Conservation (phyloP, 345 rosid species). For the Populus tremula region DNA sequence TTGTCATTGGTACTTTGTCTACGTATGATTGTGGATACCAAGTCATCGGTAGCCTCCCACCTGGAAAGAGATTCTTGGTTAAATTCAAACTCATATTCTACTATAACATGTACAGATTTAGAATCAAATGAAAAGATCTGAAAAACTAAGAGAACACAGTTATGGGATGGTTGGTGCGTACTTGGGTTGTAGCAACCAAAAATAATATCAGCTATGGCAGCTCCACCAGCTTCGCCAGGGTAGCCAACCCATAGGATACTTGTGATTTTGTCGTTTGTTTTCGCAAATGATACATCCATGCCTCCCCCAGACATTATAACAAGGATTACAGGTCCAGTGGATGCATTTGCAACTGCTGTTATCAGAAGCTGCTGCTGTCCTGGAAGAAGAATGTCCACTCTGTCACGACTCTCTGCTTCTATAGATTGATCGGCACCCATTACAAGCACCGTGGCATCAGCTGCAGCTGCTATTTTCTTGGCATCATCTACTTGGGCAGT, state of each 20-base stretch:
- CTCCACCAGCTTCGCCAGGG: constrained; percentile 94
- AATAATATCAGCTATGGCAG: constrained; percentile 79
- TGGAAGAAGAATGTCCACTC: constrained; percentile 62
- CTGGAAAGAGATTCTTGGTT: constrained; percentile 31
- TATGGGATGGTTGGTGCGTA: constrained; percentile 23
- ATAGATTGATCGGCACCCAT: constrained; percentile 77
- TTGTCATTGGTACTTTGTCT: constrained; percentile 79
- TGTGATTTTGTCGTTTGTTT: constrained; percentile 50
- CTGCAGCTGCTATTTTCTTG: constrained; percentile 47
- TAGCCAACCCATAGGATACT: constrained; percentile 92
- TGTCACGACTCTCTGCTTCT: constrained; percentile 67
- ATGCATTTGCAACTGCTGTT: constrained; percentile 58
- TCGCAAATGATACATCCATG: constrained; percentile 71
- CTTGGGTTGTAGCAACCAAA: constrained; percentile 83
- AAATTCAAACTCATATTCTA: not conserved
- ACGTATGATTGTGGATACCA: constrained; percentile 85
- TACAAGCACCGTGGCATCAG: constrained; percentile 77
- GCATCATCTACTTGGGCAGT: constrained; percentile 62
- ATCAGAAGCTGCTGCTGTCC: constrained; percentile 69
- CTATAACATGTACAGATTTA: not conserved
- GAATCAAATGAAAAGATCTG: not conserved
- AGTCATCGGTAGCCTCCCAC: constrained; percentile 93
- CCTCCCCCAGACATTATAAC: constrained; percentile 98
- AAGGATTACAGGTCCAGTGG: constrained; percentile 82
- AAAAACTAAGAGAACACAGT: not conserved